Base-by-base conservation (phyloP, 441 rosid genomes). In the Adansonia madagascariensis region DNA sequence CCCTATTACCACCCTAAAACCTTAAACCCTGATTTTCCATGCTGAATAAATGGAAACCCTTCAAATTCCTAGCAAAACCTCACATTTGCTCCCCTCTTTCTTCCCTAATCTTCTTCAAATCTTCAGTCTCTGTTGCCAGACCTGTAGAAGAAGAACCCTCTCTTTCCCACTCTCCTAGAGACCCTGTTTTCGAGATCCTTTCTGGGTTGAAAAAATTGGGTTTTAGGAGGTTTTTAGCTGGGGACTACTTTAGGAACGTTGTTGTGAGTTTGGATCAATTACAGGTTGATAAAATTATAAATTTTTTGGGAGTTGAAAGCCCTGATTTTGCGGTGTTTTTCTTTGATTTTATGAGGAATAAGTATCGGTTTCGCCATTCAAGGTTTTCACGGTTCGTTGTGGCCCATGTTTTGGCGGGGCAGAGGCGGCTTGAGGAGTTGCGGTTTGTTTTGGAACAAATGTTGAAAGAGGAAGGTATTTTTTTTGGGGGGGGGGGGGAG, bases 281-380 rank as follows among this genome's bases (percentile, higher is more conserved):
- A 57, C 92, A 89, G 44, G 85, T 90, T 15, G 92, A 90, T 76
- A 82, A 59, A 10, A 82, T 89, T 10, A 81, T 93, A 49, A 53
- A 67, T 70, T 76, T 20, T 76, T 39, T 93, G 88, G 84, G 80
- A 78, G 27, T 15, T 44, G 84, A 83, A 60, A 81, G 82, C 77
- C 78, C 90, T 31, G 91, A 86, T 79, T 85, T 74, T 71, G 89
- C 88, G 0, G 81, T 87, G 57, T 78, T 76, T 79, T 91, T 91
- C 85, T 91, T 82, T 81, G 62, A 82, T 64, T 87, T 79, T 76
- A 61, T 91, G 86, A 91, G 71, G 81, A 85, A 82, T 72, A 82
- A 83, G 75, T 89, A 80, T 65, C 82, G 86, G 71, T 90, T 89
- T 79, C 88, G 74, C 7, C 98, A 90, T 77, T 91, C 95, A 8